Conservation (phyloP, 257 asterid species). For the Solanum corneliomulleri region DNA sequence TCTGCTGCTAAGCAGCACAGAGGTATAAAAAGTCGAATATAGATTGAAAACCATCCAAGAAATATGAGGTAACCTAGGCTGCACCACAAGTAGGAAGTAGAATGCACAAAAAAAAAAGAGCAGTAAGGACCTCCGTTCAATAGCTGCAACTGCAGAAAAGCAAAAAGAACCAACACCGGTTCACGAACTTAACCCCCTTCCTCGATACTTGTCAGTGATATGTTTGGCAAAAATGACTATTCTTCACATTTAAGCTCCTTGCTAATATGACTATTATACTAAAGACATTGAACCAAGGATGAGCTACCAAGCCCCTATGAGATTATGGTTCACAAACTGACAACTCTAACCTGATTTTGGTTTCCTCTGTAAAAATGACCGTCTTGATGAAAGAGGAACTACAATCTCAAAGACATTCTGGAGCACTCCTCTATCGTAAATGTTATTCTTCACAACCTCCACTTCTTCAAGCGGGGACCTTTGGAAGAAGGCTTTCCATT, state of each 20-base stretch:
- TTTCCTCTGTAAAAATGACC: constrained; percentile 37
- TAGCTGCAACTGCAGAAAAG: neutral
- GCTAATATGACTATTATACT: neutral
- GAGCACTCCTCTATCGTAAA: constrained; percentile 57
- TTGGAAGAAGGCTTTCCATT: constrained; percentile 65
- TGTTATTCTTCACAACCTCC: constrained; percentile 52
- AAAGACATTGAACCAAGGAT: constrained; percentile 3
- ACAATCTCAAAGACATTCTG: constrained; percentile 50
- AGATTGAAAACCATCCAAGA: neutral
- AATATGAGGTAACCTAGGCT: neutral
- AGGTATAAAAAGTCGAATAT: neutral
- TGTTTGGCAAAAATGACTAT: neutral
- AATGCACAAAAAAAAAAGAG: neutral
- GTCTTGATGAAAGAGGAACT: constrained; percentile 68
- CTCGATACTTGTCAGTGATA: neutral
- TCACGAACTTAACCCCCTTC: neutral
- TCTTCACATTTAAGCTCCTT: neutral
- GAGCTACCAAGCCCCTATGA: neutral
- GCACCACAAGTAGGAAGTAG: neutral
- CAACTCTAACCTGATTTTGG: constrained; percentile 44
- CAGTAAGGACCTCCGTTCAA: neutral
- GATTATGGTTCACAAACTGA: neutral
- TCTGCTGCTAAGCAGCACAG: neutral
- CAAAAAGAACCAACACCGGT: neutral
- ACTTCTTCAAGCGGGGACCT: constrained; percentile 68